Percentiles rank a stretch among this genome's conserved stretches.
Conservation (phyloP, 805 yeast genomes). For the Wickerhamiella alocasiicola region DNA sequence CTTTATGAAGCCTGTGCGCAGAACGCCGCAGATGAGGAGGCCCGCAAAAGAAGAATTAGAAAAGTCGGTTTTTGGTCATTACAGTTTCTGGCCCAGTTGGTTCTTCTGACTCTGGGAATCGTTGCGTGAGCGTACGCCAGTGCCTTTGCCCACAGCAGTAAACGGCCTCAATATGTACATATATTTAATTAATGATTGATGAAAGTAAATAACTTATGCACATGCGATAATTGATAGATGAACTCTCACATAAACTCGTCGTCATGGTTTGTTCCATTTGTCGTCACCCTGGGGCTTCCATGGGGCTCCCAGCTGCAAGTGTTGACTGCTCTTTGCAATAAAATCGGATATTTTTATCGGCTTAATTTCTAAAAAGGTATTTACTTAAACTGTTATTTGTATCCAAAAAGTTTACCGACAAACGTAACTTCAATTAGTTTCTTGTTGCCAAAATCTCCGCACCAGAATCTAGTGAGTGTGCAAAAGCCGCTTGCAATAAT, state of each 20-base stretch:
- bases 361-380: too few relatives aligned
- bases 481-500: constrained; percentile 39
- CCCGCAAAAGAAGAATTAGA: constrained; percentile 53
- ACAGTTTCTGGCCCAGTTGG: constrained; percentile 68
- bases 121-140: constrained; percentile 31
- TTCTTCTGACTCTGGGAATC: constrained; percentile 74
- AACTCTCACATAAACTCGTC: too few relatives aligned
- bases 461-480: constrained; percentile 24
- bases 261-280: too few relatives aligned
- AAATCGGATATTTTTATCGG: too few relatives aligned
- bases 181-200: constrained; percentile 5
- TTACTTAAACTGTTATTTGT: background rate
- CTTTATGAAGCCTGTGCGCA: constrained; percentile 84
- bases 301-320: too few relatives aligned
- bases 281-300: too few relatives aligned
- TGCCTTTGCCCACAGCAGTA: too few relatives aligned
- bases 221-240: too few relatives aligned
- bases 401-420: constrained; percentile 7
- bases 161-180: background rate
- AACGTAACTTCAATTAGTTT: constrained; percentile 17
- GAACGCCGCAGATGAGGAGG: constrained; percentile 80
- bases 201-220: background rate
- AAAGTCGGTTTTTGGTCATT: constrained; percentile 90
- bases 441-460: constrained; percentile 28
- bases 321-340: too few relatives aligned